A percentile compares a stretch with the other conserved stretches of the same genome.
Evolutionary conservation across 2,329 filamentous ascomycete genomes (phyloP).

Genomic region (Trichoderma endophyticum): DNA sequence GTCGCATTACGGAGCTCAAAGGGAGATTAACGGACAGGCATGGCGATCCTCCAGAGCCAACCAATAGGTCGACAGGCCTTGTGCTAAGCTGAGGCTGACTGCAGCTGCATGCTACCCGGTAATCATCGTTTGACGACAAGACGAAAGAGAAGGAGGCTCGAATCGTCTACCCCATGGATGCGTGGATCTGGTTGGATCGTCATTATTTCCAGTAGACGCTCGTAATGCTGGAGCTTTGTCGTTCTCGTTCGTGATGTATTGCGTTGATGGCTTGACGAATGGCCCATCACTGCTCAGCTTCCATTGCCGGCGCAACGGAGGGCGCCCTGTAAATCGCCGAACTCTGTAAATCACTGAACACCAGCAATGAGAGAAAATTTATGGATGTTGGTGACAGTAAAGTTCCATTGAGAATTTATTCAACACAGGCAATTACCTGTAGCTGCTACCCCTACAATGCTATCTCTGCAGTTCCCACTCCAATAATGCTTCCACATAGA

Average conservation of each 20-base stretch:
- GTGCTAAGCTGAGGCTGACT: slow-evolving; percentile 2
- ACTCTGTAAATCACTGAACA: background rate
- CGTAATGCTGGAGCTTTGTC: background rate
- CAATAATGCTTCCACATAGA: background rate
- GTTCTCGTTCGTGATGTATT: background rate
- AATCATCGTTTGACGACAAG: background rate
- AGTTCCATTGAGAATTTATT: background rate
- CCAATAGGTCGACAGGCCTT: background rate
- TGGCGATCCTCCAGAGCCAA: slow-evolving; percentile 5
- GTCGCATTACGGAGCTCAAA: background rate
- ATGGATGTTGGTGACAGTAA: background rate
- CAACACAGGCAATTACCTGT: background rate
- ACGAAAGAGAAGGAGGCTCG: background rate
- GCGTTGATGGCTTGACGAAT: background rate
- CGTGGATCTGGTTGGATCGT: background rate
- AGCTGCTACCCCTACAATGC: background rate
- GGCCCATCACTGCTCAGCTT: background rate
- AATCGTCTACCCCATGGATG: background rate
- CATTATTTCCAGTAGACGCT: background rate
- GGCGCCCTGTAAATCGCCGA: background rate
- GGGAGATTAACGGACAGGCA: background rate
- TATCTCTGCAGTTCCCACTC: background rate
- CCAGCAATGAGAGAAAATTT: background rate
- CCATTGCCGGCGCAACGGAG: background rate
- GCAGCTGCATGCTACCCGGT: background rate